Conservation (phyloP, 2,329 filamentous ascomycete genomes). For the Claviceps arundinis region DNA sequence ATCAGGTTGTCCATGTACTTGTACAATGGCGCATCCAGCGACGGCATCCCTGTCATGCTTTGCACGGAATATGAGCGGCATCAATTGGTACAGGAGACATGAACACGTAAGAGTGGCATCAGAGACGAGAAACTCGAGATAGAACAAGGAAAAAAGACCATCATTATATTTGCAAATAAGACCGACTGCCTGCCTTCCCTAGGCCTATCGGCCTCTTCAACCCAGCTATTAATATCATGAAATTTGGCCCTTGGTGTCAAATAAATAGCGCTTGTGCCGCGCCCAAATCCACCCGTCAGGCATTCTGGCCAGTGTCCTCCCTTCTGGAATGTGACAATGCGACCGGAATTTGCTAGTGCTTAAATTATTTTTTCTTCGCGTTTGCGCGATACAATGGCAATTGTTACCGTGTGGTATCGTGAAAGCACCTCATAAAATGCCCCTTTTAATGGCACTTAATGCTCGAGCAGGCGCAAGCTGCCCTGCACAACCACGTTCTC, state of each 20-base stretch:
- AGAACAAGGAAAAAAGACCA: no score
- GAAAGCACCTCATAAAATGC: no score
- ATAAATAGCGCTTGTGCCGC: neutral
- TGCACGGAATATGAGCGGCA: no score
- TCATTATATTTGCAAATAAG: no score
- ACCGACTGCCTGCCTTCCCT: neutral
- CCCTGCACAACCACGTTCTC: slow-evolving; percentile 99
- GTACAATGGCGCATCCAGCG: no score
- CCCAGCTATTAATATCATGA: neutral
- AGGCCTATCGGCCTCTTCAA: neutral
- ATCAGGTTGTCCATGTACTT: no score
- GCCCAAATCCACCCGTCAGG: no score
- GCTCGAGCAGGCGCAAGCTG: slow-evolving; percentile 64
- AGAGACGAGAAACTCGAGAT: no score
- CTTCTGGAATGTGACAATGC: neutral
- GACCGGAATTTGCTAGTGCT: neutral
- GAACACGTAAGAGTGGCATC: no score
- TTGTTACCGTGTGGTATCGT: neutral
- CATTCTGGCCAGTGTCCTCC: neutral
- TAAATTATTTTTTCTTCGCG: neutral
- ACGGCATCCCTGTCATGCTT: no score
- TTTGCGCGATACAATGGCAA: neutral
- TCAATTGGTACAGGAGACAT: no score
- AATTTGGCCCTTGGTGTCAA: neutral
- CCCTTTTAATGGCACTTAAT: slow-evolving; percentile 27